Conservation (phyloP, 345 rosid species). For the Hibiscus mutabilis region DNA sequence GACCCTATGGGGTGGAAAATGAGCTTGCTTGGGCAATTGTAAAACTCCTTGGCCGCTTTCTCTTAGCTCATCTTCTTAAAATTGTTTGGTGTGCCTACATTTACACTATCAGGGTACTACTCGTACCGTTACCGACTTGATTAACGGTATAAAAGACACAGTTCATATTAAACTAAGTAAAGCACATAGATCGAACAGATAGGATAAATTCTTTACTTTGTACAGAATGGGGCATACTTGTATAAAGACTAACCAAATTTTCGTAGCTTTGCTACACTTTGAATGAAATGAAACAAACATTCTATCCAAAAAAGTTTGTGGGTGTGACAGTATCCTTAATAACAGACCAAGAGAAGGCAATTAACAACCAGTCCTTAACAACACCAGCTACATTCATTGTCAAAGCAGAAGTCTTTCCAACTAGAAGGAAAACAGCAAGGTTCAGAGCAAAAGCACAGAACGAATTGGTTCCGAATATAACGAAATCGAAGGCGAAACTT, state of each 20-base stretch:
- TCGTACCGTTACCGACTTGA: no score
- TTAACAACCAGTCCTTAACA: slow-evolving; percentile 89
- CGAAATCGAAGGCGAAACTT: slow-evolving; percentile 83
- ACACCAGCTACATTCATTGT: slow-evolving; percentile 99
- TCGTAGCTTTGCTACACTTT: no score
- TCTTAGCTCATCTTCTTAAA: no score
- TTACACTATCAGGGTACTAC: neutral
- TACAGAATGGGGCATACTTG: no score
- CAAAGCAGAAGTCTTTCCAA: slow-evolving; percentile 91
- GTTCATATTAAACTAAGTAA: no score
- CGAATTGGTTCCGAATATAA: slow-evolving; percentile 80
- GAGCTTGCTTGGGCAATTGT: slow-evolving; percentile 8
- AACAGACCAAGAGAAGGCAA: slow-evolving; percentile 50
- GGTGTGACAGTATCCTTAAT: slow-evolving; percentile 62
- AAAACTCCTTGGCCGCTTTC: no score
- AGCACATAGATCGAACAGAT: no score
- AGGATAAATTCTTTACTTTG: no score
- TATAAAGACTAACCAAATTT: no score
- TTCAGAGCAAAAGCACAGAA: slow-evolving; percentile 26
- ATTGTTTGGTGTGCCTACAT: no score
- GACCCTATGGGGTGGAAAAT: neutral
- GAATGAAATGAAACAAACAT: no score
- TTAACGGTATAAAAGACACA: no score
- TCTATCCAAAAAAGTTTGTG: slow-evolving; percentile 70
- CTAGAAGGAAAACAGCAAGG: slow-evolving; percentile 87